These are phyloP conservation scores for Auxenochlorella pyrenoidosa DNA, from an alignment of 139 green algal species.

Conservation along the genomic window DNA sequence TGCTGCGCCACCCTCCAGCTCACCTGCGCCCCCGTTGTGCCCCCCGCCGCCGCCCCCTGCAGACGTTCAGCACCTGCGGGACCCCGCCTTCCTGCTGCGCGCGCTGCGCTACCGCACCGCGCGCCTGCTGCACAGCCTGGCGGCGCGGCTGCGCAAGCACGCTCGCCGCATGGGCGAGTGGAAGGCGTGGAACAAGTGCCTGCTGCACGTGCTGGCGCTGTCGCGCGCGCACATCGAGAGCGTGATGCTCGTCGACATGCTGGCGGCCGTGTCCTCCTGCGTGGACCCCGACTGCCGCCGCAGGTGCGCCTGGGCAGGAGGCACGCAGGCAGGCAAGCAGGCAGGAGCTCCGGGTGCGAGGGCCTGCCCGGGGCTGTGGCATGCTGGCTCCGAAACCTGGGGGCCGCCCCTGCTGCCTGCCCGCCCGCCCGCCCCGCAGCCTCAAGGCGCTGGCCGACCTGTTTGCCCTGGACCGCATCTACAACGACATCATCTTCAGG, in stretches of 20 bases:
- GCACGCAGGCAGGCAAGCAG: too few species aligned
- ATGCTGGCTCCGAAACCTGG: neutral
- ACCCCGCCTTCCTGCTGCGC: constrained; percentile 76
- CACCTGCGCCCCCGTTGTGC: neutral
- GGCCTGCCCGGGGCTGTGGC: too few species aligned
- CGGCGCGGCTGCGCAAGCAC: constrained; percentile 81
- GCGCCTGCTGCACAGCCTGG: constrained; percentile 82
- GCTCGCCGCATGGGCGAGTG: constrained; percentile 65
- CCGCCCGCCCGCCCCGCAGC: neutral
- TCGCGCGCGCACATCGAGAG: constrained; percentile 58
- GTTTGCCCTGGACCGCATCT: constrained; percentile 81
- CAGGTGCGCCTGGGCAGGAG: too few species aligned
- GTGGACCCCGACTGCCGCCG: constrained; percentile 75
- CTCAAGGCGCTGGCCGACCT: constrained; percentile 77
- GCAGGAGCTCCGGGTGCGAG: too few species aligned
- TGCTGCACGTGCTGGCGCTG: constrained; percentile 75
- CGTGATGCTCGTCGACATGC: constrained; percentile 58
- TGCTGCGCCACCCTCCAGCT: neutral
- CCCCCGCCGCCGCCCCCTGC: neutral
- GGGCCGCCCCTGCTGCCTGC: neutral
- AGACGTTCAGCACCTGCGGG: constrained; percentile 68
- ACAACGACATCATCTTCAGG: constrained; percentile 73
- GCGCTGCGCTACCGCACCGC: constrained; percentile 71
- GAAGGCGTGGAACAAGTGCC: constrained; percentile 85
- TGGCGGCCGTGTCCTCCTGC: constrained; percentile 67